Base-by-base conservation (phyloP, 305 asterid species). In the Striga hermonthica region DNA sequence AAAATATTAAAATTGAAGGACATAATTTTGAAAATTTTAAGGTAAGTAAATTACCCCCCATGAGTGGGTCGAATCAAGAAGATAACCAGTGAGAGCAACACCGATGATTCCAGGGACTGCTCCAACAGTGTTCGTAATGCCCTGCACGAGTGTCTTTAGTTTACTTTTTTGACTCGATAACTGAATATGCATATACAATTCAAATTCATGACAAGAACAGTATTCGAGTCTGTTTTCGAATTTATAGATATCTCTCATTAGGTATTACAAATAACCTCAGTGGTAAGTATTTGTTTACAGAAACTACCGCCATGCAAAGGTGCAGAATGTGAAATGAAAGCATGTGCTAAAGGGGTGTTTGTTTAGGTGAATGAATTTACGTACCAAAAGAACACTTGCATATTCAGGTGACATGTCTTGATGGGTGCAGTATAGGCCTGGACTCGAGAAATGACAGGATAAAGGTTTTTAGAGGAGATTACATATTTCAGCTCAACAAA, bases 341-440 rank as follows among this genome's bases (percentile, higher is more conserved):
- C n/a, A n/a, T 49, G 28, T 50, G 57, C 15, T 50, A 14, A 50
- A 15, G 57, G 31, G 11, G 31, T n/a, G 7, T 15, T 12, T 50
- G 15, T 14, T 12, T 7, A 12, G 6, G 13, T 14, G 57, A 50
- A 50, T 4, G 15, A 4, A 12, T 48, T 44, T 66, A 61, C 95
- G 50, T 83, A 92, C 98, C 96, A 93, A 74, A 69, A 93, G 97
- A 65, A 93, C 84, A 77, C 98, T 84, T 49, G 98, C 98, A 72
- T 93, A 93, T 81, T 93, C 96, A 6, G 98, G 97, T 9, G 98
- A 93, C 37, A 93, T 93, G 71, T 93, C 98, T 80, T 93, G 98
- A 85, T 90, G 98, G n/a, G 97, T 93, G 70, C 98, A 93, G 75
- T 93, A 93, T 16, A 93, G 78, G 65, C 98, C 98, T 92, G 81